Base-by-base conservation (phyloP, 2,329 filamentous ascomycete species). In the Pseudodiploospora longispora region DNA sequence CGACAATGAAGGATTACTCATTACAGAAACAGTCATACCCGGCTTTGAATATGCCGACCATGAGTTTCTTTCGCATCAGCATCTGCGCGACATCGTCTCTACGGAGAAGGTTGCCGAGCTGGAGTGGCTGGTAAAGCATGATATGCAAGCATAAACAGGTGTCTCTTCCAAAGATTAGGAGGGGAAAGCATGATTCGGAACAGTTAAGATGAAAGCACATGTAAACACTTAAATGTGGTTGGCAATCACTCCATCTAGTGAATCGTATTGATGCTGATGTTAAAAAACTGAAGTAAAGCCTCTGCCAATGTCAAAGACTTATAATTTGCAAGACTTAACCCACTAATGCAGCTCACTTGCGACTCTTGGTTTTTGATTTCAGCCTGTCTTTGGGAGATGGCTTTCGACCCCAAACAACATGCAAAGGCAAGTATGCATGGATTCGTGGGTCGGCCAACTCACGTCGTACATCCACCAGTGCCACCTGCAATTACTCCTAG, bases 31-130 rank as follows among this genome's bases (percentile, higher is more conserved):
- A 0, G 80, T 83, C 2, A 70, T 83, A 6, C 81, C 82, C 0
- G 82, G 82, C 0, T 85, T 85, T 54, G 80, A 84, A 55, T 83
- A 70, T 52, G 69, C 67, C 46, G 80, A 85, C 58, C 80, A 85
- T 58, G 78, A 84, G 55, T 86, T 86, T 53, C 66, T 87, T 53
- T 69, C 66, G 5, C 58, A 57, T 10, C 67, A 74, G 38, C 65
- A 65, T 9, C 65, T 84, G 50, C 56, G 61, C 35, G 62, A 71
- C n/a, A 51, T 85, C 30, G 59, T 85, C 2, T 69, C 70, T 0
- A 55, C 68, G 27, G 68, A 76, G 29, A 67, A 74, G 52, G 68
- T 67, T 1, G 56, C 63, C 47, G 67, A 75, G 53, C 54, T 84
- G 53, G 56, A 56, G 2, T 74, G 69, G 70, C 58, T 72, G 6